Evolutionary conservation across 192 early-diverging fungal species (phyloP).

Genomic region (Mortierella claussenii): DNA sequence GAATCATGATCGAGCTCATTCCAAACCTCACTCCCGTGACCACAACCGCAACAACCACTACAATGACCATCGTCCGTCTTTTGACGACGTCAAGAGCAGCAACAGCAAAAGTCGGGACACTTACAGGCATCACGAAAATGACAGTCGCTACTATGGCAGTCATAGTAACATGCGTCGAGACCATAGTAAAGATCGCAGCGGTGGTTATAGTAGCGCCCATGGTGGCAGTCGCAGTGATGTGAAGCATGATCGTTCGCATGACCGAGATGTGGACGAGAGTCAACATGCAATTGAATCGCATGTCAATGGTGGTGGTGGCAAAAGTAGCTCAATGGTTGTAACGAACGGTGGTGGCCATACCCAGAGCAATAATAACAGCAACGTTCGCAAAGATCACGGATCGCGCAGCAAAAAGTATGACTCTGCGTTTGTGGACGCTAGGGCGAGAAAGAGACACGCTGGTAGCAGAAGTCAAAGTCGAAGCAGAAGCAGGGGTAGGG

Average conservation of each 20-base stretch:
- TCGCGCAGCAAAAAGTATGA: no score
- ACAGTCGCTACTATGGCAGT: no score
- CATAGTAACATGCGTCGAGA: background rate
- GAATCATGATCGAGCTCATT: conserved; percentile 27
- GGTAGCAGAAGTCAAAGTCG: conserved; percentile 23
- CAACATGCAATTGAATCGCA: background rate
- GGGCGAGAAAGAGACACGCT: conserved; percentile 32
- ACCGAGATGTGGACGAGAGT: no score
- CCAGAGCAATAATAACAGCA: background rate
- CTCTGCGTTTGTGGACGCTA: no score
- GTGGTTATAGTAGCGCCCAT: background rate
- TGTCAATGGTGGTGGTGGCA: background rate
- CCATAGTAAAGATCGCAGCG: conserved; percentile 7
- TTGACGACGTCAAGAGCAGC: conserved; percentile 9
- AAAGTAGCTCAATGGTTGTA: background rate
- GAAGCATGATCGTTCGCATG: no score
- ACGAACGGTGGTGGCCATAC: no score
- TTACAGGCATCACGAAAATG: no score
- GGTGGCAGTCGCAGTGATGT: no score
- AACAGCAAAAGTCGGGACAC: no score
- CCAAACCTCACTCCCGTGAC: conserved; percentile 12
- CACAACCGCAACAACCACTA: conserved; percentile 18
- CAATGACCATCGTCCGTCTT: conserved; percentile 23
- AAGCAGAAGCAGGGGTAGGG: conserved; percentile 17
- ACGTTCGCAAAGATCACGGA: conserved; percentile 3